phyloP scores from a whole-genome alignment of 2,329 filamentous ascomycete species.

The Trichoderma oligosporum region DNA sequence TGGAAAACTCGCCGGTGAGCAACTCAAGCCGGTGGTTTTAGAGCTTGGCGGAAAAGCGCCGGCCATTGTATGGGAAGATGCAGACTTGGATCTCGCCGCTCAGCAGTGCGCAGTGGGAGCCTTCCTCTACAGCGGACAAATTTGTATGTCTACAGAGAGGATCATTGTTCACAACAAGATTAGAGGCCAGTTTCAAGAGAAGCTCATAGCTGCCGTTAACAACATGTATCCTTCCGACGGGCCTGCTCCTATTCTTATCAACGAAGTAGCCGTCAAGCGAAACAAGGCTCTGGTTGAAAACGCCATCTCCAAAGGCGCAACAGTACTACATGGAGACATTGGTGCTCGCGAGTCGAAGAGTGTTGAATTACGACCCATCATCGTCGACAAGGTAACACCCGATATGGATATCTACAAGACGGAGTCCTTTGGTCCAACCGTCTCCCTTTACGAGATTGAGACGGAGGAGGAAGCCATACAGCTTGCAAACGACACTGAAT shows the following conservation, averaged over 20 bases:
- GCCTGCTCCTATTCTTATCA: constrained; percentile 67
- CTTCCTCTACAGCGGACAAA: constrained; percentile 72
- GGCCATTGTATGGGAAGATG: constrained; percentile 75
- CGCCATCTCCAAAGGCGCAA: constrained; percentile 64
- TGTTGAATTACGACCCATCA: constrained; percentile 57
- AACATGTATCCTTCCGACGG: constrained; percentile 51
- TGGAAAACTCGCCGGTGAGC: constrained; percentile 62
- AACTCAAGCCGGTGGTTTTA: constrained; percentile 74
- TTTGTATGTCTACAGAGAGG: constrained; percentile 82
- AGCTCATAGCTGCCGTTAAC: constrained; percentile 39
- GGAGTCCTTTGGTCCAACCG: constrained; percentile 75
- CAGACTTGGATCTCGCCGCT: constrained; percentile 69
- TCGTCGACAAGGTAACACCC: constrained; percentile 59
- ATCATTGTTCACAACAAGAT: constrained; percentile 57
- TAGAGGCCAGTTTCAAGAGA: constrained; percentile 43
- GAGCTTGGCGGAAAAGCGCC: constrained; percentile 82
- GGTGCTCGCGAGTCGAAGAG: constrained; percentile 32
- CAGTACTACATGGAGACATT: constrained; percentile 39
- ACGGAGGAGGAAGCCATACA: constrained; percentile 67
- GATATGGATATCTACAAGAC: constrained; percentile 70
- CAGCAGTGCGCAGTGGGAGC: constrained; percentile 64
- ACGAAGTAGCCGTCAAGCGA: constrained; percentile 60
- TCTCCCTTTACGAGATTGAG: constrained; percentile 63
- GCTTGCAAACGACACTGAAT: constrained; percentile 78
- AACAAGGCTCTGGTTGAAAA: constrained; percentile 65